Conservation (phyloP, 257 asterid genomes). For the Przewalskia tangutica region DNA sequence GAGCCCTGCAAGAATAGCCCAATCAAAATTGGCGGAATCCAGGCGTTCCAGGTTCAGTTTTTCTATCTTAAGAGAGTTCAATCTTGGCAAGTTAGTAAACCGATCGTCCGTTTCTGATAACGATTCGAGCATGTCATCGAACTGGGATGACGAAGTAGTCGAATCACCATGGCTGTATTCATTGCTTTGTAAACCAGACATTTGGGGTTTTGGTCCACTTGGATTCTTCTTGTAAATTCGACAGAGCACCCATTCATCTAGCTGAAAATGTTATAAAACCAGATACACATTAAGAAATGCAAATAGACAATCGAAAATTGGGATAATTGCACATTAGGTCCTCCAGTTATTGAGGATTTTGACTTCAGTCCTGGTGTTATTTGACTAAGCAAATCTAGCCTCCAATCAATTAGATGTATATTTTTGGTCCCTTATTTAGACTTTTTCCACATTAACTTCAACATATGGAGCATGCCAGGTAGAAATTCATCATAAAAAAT, state of each 20-base stretch:
- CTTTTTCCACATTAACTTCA: not conserved
- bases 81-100: conserved; percentile 27
- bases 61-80: conserved; percentile 30
- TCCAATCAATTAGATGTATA: not conserved
- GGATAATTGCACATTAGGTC: not conserved
- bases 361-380: not conserved
- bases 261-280: conserved; percentile 10
- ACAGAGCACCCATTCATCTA: conserved; percentile 83
- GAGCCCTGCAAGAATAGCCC: conserved; percentile 67
- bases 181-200: conserved; percentile 23
- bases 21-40: conserved; percentile 61
- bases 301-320: not conserved
- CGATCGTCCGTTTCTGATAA: conserved; percentile 50
- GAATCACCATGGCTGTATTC: conserved; percentile 52
- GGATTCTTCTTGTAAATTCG: conserved; percentile 71
- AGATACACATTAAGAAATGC: not conserved
- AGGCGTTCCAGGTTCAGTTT: conserved; percentile 39
- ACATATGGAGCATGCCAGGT: not conserved
- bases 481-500: not conserved
- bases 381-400: not conserved
- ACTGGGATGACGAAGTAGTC: conserved; percentile 54
- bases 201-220: conserved; percentile 21
- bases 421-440: not conserved
- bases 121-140: conserved; percentile 59
- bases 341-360: not conserved